phyloP scores from a whole-genome alignment of 75 land plant species.

The Pinus albicaulis region DNA sequence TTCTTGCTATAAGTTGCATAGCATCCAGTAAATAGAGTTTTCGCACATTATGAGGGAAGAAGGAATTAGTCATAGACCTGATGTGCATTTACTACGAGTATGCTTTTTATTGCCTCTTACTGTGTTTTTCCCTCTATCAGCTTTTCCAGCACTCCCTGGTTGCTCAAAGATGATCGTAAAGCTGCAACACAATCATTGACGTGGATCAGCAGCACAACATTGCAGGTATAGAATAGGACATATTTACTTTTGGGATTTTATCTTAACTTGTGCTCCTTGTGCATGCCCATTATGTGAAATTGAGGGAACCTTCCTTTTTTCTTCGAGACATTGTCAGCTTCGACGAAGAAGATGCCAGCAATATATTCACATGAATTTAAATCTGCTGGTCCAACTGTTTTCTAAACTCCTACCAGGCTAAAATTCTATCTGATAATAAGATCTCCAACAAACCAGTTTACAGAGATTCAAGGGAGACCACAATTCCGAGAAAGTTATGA shows the following conservation, averaged over 20 bases:
- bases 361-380: neutral
- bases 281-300: neutral
- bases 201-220: slow-evolving; percentile 40
- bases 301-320: neutral
- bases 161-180: slow-evolving; percentile 36
- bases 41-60: neutral
- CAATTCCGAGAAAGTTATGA: neutral
- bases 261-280: neutral
- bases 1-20: neutral
- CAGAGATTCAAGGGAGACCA: neutral
- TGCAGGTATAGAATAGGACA: slow-evolving; percentile 36
- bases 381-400: neutral
- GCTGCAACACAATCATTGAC: slow-evolving; percentile 52
- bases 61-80: neutral
- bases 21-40: neutral
- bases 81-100: neutral
- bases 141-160: slow-evolving; percentile 95
- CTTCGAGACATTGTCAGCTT: neutral
- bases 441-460: neutral
- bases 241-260: neutral
- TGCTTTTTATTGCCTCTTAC: neutral
- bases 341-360: neutral
- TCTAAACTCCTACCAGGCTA: neutral
- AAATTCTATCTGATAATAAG: neutral
- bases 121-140: slow-evolving; percentile 28